phyloP scores from a whole-genome alignment of 306 rosid genomes.

The Echinosophora koreensis region DNA sequence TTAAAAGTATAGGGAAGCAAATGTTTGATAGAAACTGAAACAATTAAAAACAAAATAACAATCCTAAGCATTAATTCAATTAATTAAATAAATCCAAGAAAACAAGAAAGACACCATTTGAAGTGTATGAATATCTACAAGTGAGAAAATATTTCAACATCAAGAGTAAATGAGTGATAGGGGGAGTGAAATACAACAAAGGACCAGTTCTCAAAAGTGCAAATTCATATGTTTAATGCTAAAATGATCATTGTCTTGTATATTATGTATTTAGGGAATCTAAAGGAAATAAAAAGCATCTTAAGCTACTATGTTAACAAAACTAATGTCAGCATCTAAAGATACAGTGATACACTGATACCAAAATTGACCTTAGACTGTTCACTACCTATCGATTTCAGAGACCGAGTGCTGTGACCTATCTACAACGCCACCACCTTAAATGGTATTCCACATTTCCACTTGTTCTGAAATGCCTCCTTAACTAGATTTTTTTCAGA shows the following conservation, averaged over 20 bases:
- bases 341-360: background rate
- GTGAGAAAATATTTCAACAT: slow-evolving; percentile 11
- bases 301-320: background rate
- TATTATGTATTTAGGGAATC: background rate
- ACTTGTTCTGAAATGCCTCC: slow-evolving; percentile 35
- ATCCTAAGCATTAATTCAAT: background rate
- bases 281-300: slow-evolving; percentile 1
- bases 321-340: slow-evolving; percentile 15
- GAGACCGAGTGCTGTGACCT: background rate
- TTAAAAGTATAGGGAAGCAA: background rate
- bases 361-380: slow-evolving; percentile 31
- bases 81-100: background rate
- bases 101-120: background rate
- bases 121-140: slow-evolving; percentile 3
- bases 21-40: background rate
- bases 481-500: slow-evolving; percentile 1
- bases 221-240: slow-evolving; percentile 3
- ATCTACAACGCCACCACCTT: slow-evolving; percentile 28
- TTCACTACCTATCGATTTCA: slow-evolving; percentile 15
- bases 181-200: slow-evolving; percentile 11
- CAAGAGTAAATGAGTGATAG: background rate
- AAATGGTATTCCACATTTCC: slow-evolving; percentile 22
- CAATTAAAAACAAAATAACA: background rate
- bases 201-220: slow-evolving; percentile 14
- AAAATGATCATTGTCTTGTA: background rate